phyloP scores from a whole-genome alignment of 768 basidiomycete species.

The Sistotremastrum niveocremeum region DNA sequence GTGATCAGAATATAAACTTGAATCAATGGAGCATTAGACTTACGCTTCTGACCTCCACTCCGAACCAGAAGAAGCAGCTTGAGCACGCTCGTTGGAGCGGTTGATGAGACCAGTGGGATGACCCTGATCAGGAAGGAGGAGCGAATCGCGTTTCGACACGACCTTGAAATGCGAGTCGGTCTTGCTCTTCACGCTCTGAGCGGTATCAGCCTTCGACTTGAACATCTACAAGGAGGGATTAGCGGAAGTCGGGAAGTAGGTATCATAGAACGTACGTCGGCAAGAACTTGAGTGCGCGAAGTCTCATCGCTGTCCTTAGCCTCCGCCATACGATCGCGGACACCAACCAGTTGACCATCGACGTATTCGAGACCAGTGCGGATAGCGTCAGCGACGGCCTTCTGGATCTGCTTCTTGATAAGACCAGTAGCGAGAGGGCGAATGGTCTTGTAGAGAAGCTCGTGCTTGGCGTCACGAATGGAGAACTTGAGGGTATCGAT shows the following conservation, averaged over 20 bases:
- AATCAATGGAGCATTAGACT: constrained; percentile 10
- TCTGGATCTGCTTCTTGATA: constrained; percentile 65
- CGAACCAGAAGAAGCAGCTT: constrained; percentile 27
- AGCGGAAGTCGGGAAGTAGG: not conserved
- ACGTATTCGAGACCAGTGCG: constrained; percentile 74
- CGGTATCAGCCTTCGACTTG: constrained; percentile 37
- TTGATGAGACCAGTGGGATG: constrained; percentile 65
- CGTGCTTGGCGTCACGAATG: constrained; percentile 86
- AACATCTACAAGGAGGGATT: constrained; percentile 31
- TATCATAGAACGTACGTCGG: constrained; percentile 31
- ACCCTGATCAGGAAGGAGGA: constrained; percentile 48
- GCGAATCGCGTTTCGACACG: constrained; percentile 54
- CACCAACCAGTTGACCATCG: constrained; percentile 80
- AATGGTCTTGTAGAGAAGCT: constrained; percentile 75
- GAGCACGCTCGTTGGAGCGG: constrained; percentile 31
- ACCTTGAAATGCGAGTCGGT: constrained; percentile 65
- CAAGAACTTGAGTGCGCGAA: constrained; percentile 38
- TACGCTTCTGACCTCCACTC: constrained; percentile 45
- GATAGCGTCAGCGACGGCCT: constrained; percentile 51
- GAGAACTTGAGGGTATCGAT: constrained; percentile 81
- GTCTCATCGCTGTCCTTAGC: constrained; percentile 33
- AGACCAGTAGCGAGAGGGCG: constrained; percentile 67
- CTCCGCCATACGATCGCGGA: constrained; percentile 65
- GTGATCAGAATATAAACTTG: not conserved
- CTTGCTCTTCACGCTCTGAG: constrained; percentile 29